phyloP scores from a whole-genome alignment of 148 eudicot species.

The Silene latifolia region DNA sequence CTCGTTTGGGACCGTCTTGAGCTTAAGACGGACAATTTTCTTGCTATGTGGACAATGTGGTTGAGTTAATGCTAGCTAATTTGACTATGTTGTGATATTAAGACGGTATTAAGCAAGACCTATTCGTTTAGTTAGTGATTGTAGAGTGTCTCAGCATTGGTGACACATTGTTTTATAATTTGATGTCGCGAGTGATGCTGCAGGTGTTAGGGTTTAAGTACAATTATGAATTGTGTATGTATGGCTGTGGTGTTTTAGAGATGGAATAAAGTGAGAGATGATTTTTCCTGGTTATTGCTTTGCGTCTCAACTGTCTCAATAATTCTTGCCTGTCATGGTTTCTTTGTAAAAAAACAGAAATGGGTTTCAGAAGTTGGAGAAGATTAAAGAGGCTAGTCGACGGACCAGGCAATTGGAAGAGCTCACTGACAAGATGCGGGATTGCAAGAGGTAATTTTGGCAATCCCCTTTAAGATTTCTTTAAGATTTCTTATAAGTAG shows the following conservation, averaged over 20 bases:
- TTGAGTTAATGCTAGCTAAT: no score
- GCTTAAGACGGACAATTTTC: background rate
- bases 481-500: background rate
- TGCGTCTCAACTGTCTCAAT: background rate
- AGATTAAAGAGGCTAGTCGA: slow-evolving; percentile 84
- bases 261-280: background rate
- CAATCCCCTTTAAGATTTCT: background rate
- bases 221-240: background rate
- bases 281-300: background rate
- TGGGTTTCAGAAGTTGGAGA: slow-evolving; percentile 98
- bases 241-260: background rate
- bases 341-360: slow-evolving; percentile 43
- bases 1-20: background rate
- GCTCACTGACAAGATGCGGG: slow-evolving; percentile 98
- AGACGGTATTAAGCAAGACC: background rate
- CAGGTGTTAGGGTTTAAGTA: background rate
- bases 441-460: slow-evolving; percentile 76
- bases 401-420: slow-evolving; percentile 94
- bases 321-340: background rate
- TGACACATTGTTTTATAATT: background rate
- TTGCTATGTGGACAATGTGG: no score
- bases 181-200: background rate
- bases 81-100: no score
- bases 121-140: background rate
- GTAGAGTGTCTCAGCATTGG: background rate